Conservation (phyloP, 225 moss, liverwort and hornwort genomes). For the Physcomitrellopsis africana region DNA sequence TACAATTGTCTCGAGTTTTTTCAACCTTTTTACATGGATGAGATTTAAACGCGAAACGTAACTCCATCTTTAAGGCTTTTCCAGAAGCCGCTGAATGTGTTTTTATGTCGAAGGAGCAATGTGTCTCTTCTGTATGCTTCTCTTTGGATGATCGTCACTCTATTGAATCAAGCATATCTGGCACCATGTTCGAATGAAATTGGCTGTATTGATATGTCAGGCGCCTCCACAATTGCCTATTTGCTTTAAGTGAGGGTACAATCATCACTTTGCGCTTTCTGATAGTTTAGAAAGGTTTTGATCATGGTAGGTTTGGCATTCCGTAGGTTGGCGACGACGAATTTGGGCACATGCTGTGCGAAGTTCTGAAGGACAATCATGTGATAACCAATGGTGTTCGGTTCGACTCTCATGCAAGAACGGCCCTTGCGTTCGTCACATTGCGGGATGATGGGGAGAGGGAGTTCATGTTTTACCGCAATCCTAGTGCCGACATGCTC, state of each 20-base stretch:
- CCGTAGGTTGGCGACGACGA: constrained; percentile 94
- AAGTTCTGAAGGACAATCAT: constrained; percentile 83
- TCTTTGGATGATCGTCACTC: too few relatives aligned
- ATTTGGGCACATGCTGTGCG: constrained; percentile 87
- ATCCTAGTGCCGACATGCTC: constrained; percentile 98
- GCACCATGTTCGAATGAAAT: not conserved
- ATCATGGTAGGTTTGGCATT: not conserved
- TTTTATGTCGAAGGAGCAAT: not conserved
- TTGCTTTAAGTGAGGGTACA: not conserved
- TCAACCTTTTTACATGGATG: not conserved
- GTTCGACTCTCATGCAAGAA: constrained; percentile 79
- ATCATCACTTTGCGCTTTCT: not conserved
- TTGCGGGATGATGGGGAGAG: constrained; percentile 85
- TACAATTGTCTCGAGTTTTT: not conserved
- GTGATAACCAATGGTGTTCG: constrained; percentile 90
- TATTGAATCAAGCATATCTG: not conserved
- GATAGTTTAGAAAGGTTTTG: not conserved
- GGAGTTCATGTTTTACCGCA: constrained; percentile 97
- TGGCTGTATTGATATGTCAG: not conserved
- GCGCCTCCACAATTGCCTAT: too few relatives aligned
- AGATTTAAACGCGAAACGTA: too few relatives aligned
- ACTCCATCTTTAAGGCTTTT: too few relatives aligned
- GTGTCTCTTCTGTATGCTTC: not conserved
- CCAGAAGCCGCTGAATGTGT: too few relatives aligned
- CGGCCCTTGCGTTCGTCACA: constrained; percentile 92